Conservation (phyloP, 306 rosid species). For the Medicago truncatula region DNA sequence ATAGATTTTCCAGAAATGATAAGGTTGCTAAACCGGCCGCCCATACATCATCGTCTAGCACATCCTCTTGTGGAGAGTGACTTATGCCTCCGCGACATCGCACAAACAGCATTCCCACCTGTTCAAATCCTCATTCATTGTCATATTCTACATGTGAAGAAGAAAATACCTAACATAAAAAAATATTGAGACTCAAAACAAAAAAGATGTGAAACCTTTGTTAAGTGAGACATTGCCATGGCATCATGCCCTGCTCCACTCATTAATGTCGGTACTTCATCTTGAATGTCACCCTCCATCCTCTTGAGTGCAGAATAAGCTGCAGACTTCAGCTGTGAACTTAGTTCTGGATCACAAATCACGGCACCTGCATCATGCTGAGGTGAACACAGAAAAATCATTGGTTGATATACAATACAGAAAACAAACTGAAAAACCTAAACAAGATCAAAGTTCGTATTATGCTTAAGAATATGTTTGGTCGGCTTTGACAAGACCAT, state of each 20-base stretch:
- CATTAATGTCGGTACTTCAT: conserved; percentile 76
- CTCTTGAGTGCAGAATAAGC: conserved; percentile 69
- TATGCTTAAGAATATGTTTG: neutral
- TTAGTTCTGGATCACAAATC: conserved; percentile 76
- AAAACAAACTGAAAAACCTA: conserved; percentile 11
- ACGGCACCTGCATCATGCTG: conserved; percentile 97
- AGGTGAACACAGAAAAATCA: conserved; percentile 18
- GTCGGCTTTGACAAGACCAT: neutral
- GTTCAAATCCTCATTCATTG: conserved; percentile 41
- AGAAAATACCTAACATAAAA: neutral
- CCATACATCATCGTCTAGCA: conserved; percentile 83
- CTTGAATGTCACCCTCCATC: conserved; percentile 75
- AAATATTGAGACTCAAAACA: neutral
- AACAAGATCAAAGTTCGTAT: neutral
- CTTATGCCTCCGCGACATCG: conserved; percentile 93
- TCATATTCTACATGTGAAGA: conserved; percentile 7
- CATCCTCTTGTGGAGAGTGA: conserved; percentile 91
- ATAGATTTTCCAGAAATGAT: conserved; percentile 65
- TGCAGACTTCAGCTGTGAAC: conserved; percentile 74
- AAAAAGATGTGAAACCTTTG: conserved; percentile 63
- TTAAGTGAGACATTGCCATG: conserved; percentile 91
- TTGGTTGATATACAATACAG: neutral
- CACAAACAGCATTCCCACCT: conserved; percentile 94
- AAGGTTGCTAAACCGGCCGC: conserved; percentile 78
- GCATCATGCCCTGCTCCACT: conserved; percentile 99